Base-by-base conservation (phyloP, 2,329 filamentous ascomycete genomes). In the Aspergillus tanneri region DNA sequence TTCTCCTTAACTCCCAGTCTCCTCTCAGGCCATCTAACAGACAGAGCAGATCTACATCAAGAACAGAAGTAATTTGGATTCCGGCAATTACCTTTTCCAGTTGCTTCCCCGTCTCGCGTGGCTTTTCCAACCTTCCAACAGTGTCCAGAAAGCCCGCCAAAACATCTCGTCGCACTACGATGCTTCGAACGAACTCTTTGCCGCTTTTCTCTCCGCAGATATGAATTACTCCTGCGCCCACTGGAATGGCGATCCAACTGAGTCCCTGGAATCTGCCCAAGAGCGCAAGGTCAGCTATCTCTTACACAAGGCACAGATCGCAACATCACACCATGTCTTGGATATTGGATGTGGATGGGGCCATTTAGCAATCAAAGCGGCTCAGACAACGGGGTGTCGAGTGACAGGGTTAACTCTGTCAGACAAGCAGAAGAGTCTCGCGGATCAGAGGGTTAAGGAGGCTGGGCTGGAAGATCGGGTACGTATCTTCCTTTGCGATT, bases 311-410 rank as follows among this genome's bases (percentile, higher is more conserved):
- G 82, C 83, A 11, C 78, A 72, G 39, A 81, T 89, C 54, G 83
- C 85, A 53, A 48, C 75, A 0, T 77, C 76, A 1, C 85, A 90
- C 53, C 85, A 88, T 59, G 81, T 90, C 2, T 69, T 90, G 12
- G 86, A 90, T 57, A 88, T 90, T 45, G 86, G 86, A 2, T 88
- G 84, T 2, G 86, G 86, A 10, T 90, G 86, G 86, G 86, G 86
- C 2, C 84, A 81, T 27, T 84, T 90, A 57, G 85, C 86, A 3
- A 87, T 90, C 34, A 78, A 82, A 53, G 86, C 85, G 0, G 85
- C 86, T 1, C 73, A 76, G 50, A 75, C 70, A 55, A 88, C 84
- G 0, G 83, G 83, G 5, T 90, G 87, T 62, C 75, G 76, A 16
- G 81, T 89, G 2, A 90, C 86, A 1, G 84, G 77, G 47, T 65